Percentiles rank a stretch among this genome's conserved stretches.
phyloP scores from a whole-genome alignment of 768 basidiomycete genomes.

The Lactifluus pinguis region DNA sequence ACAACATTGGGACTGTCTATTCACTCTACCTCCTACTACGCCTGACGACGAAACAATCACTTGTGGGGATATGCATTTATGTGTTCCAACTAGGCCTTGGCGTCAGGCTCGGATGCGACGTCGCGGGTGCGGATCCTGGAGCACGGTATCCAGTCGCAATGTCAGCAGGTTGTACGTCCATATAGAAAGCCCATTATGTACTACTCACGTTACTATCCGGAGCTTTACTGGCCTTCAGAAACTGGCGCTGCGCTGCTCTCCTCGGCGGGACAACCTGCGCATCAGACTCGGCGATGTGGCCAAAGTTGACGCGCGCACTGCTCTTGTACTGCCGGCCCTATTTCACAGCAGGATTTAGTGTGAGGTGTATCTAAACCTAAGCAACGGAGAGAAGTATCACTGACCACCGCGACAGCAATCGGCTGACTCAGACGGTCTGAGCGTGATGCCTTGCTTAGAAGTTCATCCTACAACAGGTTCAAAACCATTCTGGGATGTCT shows the following conservation, averaged over 20 bases:
- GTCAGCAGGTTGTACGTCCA: background rate
- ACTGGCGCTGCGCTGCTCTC: background rate
- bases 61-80: background rate
- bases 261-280: background rate
- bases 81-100: background rate
- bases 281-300: background rate
- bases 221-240: background rate
- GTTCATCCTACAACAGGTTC: background rate
- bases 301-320: background rate
- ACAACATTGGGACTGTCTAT: no score
- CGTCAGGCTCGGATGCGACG: no score
- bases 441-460: background rate
- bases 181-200: background rate
- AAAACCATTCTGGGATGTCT: background rate
- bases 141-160: background rate
- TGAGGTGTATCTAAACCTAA: background rate
- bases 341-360: background rate
- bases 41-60: no score
- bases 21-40: no score
- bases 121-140: background rate
- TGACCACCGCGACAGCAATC: background rate
- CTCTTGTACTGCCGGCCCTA: background rate
- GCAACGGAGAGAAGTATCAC: background rate
- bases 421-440: background rate
- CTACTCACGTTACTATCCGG: background rate